These are phyloP conservation scores for Quercus phellos DNA, from an alignment of 331 rosid species.

Conservation along the genomic window DNA sequence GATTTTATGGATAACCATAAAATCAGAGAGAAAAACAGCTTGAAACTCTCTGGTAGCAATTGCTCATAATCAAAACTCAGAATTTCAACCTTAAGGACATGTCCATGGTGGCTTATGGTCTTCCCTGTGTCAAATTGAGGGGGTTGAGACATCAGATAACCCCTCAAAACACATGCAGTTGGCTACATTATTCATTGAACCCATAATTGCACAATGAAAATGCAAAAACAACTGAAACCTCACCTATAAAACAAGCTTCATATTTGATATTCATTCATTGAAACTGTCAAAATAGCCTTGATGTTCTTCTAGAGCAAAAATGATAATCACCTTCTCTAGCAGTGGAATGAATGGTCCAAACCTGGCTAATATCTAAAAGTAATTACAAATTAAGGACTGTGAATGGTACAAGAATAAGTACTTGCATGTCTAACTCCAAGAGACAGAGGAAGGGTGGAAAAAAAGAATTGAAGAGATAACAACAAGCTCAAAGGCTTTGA, in stretches of 20 bases:
- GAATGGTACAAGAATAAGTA: conserved; percentile 20
- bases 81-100: too few species aligned
- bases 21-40: too few species aligned
- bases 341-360: conserved; percentile 19
- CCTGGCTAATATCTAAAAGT: conserved; percentile 13
- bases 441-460: conserved; percentile 29
- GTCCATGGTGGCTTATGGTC: too few species aligned
- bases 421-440: not conserved
- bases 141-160: too few species aligned
- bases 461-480: conserved; percentile 47
- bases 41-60: too few species aligned
- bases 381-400: conserved; percentile 1
- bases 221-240: not conserved
- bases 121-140: too few species aligned
- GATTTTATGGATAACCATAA: too few species aligned
- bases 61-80: too few species aligned
- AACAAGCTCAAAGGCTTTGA: conserved; percentile 49
- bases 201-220: too few species aligned
- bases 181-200: too few species aligned
- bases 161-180: too few species aligned
- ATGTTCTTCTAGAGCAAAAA: conserved; percentile 2
- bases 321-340: conserved; percentile 1
- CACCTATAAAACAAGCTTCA: not conserved
- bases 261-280: not conserved
- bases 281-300: not conserved